Evolutionary conservation across 768 basidiomycete genomes (phyloP).

Genomic region (Kwoniella botswanensis): DNA sequence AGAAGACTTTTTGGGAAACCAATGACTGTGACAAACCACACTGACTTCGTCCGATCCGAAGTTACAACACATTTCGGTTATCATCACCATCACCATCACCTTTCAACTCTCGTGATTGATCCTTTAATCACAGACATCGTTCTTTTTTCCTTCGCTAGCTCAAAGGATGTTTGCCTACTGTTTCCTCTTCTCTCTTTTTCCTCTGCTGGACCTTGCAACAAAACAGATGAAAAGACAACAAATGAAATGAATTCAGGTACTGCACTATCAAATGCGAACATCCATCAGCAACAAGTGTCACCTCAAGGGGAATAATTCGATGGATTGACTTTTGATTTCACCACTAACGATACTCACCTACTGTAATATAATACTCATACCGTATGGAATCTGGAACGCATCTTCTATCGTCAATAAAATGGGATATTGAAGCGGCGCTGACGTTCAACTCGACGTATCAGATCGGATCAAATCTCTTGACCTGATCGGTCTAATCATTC

Average conservation of each 20-base stretch:
- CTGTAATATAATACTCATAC: neutral
- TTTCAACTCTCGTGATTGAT: neutral
- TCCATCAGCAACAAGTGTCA: no score
- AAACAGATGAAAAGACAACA: neutral
- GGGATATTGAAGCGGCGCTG: no score
- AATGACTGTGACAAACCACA: no score
- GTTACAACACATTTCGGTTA: no score
- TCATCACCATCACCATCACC: no score
- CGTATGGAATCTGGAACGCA: no score
- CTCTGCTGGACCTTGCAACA: neutral
- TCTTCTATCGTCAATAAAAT: no score
- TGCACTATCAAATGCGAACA: neutral
- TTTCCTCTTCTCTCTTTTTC: neutral
- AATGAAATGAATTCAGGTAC: neutral
- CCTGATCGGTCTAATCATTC: neutral
- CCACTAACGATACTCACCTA: neutral
- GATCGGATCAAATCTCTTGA: neutral
- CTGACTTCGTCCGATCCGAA: no score
- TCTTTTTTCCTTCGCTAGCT: neutral
- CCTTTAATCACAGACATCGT: neutral
- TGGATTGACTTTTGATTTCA: neutral
- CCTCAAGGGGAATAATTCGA: neutral
- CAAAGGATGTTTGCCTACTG: neutral
- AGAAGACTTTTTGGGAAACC: no score
- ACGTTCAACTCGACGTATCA: no score